phyloP scores from a whole-genome alignment of 1,284 basidiomycete species.

The Pulchroboletus neoregius region DNA sequence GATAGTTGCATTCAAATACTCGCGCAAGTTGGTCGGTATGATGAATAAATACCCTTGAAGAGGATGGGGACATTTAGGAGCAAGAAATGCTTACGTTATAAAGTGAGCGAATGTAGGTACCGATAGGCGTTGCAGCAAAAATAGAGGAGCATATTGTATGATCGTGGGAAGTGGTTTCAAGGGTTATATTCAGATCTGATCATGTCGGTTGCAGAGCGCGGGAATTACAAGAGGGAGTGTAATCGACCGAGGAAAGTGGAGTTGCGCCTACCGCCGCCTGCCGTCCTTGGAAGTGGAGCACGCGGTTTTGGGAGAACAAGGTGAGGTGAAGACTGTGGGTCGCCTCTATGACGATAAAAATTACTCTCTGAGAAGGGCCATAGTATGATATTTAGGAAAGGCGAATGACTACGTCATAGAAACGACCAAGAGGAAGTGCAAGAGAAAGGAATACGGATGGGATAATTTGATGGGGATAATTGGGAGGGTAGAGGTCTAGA shows the following conservation, averaged over 20 bases:
- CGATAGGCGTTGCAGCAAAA: constrained; percentile 8
- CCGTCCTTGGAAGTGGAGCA: not conserved
- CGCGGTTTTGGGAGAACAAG: not conserved
- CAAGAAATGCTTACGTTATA: not conserved
- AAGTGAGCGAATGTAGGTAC: not conserved
- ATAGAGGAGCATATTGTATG: constrained; percentile 3
- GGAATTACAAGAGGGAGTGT: not conserved
- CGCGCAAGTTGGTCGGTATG: not conserved
- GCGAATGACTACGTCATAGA: not conserved
- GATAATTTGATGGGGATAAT: not conserved
- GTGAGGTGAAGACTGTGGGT: not conserved
- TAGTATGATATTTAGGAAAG: not conserved
- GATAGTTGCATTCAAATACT: too few relatives aligned
- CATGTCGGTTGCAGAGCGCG: not conserved
- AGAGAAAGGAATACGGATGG: not conserved
- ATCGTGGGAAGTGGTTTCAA: constrained; percentile 11
- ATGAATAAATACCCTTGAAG: not conserved
- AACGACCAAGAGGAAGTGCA: not conserved
- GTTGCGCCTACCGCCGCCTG: not conserved
- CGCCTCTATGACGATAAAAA: too few relatives aligned
- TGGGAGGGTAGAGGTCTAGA: too few relatives aligned
- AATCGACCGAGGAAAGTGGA: not conserved
- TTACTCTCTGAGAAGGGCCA: too few relatives aligned
- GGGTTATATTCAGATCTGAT: not conserved
- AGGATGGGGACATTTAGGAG: not conserved